phyloP scores from a whole-genome alignment of 495 filamentous ascomycete species.

The Hapsidospora chrysogenum region DNA sequence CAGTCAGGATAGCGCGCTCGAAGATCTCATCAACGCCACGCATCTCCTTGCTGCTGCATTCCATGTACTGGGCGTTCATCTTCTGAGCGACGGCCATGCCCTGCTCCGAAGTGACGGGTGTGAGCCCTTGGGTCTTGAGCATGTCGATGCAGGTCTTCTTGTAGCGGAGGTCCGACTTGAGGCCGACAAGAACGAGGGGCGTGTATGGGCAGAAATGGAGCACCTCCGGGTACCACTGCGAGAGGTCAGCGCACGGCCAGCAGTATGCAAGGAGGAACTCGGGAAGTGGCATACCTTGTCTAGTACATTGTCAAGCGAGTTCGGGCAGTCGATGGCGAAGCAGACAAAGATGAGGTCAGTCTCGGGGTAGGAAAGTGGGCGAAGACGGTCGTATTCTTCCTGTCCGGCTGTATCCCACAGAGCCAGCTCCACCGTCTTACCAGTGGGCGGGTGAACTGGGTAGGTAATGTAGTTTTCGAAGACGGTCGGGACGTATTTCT shows the following conservation, averaged over 20 bases:
- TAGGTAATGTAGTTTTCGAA: conserved; percentile 99
- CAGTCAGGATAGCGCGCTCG: conserved; percentile 70
- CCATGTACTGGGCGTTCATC: conserved; percentile 91
- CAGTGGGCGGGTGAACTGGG: conserved; percentile 65
- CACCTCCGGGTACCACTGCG: conserved; percentile 96
- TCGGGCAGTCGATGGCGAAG: conserved; percentile 97
- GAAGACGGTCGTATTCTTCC: conserved; percentile 93
- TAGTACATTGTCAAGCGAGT: conserved; percentile 94
- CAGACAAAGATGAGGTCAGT: conserved; percentile 96
- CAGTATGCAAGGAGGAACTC: conserved; percentile 2
- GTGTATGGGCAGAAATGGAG: conserved; percentile 97
- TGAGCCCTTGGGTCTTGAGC: conserved; percentile 92
- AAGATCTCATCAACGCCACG: conserved; percentile 91
- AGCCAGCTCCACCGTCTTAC: conserved; percentile 88
- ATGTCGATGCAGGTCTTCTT: conserved; percentile 95
- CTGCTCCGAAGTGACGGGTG: conserved; percentile 82
- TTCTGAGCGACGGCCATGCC: conserved; percentile 70
- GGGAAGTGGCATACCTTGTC: conserved; percentile 58
- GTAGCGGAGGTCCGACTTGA: conserved; percentile 89
- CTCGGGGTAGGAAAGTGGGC: conserved; percentile 92
- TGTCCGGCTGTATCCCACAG: conserved; percentile 98
- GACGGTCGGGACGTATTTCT: conserved; percentile 99
- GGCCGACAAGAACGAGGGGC: conserved; percentile 81
- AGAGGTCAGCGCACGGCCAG: conserved; percentile 5
- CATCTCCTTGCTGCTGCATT: conserved; percentile 98